phyloP scores from a whole-genome alignment of 2,329 filamentous ascomycete species.

The Monilinia laxa region DNA sequence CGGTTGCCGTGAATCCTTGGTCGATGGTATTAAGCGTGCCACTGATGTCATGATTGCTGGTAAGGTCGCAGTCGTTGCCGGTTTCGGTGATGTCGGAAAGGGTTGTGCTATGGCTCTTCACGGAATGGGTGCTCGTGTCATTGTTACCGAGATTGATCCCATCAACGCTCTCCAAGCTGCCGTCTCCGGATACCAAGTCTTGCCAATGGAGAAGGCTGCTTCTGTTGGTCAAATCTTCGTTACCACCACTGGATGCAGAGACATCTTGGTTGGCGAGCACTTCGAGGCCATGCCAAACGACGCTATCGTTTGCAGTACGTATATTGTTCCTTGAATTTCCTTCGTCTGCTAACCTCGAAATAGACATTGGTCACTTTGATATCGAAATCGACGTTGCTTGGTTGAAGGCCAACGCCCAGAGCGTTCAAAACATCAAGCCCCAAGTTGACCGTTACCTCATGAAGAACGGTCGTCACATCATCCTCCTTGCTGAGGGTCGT shows the following conservation, averaged over 20 bases:
- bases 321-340: constrained; percentile 10
- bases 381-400: constrained; percentile 99
- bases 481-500: constrained; percentile 96
- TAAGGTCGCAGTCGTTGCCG: constrained; percentile 96
- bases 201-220: constrained; percentile 96
- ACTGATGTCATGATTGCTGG: constrained; percentile 99
- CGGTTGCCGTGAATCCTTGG: constrained; percentile 97
- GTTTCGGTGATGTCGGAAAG: constrained; percentile 99
- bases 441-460: constrained; percentile 98
- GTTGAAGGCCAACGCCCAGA: constrained; percentile 95
- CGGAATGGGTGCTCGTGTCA: constrained; percentile 94
- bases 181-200: constrained; percentile 95
- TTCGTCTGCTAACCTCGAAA: neutral
- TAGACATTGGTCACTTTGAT: constrained; percentile 98
- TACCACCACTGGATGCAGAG: constrained; percentile 98
- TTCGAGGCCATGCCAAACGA: constrained; percentile 97
- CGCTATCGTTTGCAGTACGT: constrained; percentile 94
- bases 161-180: constrained; percentile 99
- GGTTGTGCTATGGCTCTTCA: constrained; percentile 94
- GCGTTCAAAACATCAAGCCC: constrained; percentile 98
- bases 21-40: constrained; percentile 99
- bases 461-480: constrained; percentile 92
- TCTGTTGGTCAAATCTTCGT: constrained; percentile 93
- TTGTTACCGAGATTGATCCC: constrained; percentile 96
- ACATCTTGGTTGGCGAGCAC: constrained; percentile 89